Base-by-base conservation (phyloP, 768 basidiomycete genomes). In the Agrocybe pediades region DNA sequence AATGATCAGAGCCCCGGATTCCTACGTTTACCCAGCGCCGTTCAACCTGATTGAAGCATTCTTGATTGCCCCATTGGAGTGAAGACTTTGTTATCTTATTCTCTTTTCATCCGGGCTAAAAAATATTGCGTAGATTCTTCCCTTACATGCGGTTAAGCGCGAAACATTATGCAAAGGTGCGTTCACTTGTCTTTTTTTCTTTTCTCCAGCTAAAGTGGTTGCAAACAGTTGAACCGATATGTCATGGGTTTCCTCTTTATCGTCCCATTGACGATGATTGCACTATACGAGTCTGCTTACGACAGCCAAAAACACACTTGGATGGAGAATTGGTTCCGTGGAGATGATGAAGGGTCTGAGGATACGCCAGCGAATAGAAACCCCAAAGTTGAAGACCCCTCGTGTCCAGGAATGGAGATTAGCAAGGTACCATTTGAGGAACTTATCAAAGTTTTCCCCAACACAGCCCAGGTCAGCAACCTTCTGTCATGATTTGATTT, bases 21-120 rank as follows among this genome's bases (percentile, higher is more conserved):
- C 83, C n/a, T 90, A 75, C 56, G 86, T 92, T 46, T 95, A 94
- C 67, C 92, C 93, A 26, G 90, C 95, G 0, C 95, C 95, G 1
- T 95, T 96, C 77, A 97, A 96, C 67, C 73, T 97, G 23, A 71
- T 95, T 55, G 95, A 98, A 70, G 74, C 78, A 0, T 67, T 93
- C 65, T 71, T 96, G 24, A 74, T 96, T 53, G 90, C 86, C 1
- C 95, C 95, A 16, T 77, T 92, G 46, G 95, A 96, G 93, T 96
- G 62, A 63, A 90, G 21, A 15, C 30, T 26, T 33, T n/a, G 33
- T 42, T 11, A 8, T 56, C 42, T 36, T 11, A 40, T 11, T n/a
- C 6, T 43, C 53, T 17, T 27, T 50, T 2, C 11, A 29, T 41
- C n/a, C 33, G 19, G 42, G 59, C 17, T 46, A 33, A 21, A 17